Conservation (phyloP, 1,139 yeast species). For the Candida sp. region DNA sequence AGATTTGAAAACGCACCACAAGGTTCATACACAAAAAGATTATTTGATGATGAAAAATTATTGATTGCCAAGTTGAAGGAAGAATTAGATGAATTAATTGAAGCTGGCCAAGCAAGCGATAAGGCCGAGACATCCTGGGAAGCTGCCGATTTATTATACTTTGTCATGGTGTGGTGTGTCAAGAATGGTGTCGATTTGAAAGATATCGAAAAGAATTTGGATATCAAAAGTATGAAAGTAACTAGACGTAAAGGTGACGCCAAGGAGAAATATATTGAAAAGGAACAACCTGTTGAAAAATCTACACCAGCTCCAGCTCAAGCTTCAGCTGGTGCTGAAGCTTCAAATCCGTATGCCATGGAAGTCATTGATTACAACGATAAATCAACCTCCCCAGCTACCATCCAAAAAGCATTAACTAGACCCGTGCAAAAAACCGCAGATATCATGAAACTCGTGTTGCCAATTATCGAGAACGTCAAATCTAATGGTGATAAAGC, state of each 20-base stretch:
- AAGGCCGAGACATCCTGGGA: constrained; percentile 85
- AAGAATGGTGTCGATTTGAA: constrained; percentile 75
- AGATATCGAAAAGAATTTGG: constrained; percentile 83
- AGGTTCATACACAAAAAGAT: constrained; percentile 89
- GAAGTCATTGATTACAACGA: constrained; percentile 50
- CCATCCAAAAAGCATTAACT: constrained; percentile 53
- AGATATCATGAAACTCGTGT: constrained; percentile 87
- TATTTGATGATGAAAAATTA: constrained; percentile 73
- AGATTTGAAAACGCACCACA: constrained; percentile 68
- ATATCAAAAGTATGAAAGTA: constrained; percentile 78
- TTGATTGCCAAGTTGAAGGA: constrained; percentile 87
- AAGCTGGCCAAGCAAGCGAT: constrained; percentile 56
- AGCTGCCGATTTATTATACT: constrained; percentile 92
- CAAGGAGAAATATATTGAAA: constrained; percentile 62
- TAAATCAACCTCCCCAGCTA: constrained; percentile 39
- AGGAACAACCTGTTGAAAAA: constrained; percentile 14
- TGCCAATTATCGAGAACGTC: constrained; percentile 83
- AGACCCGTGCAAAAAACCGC: constrained; percentile 92
- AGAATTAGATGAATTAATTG: constrained; percentile 95
- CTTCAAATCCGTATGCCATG: constrained; percentile 49
- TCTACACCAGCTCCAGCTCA: constrained; percentile 10
- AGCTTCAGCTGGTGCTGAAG: constrained; percentile 13
- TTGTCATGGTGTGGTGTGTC: constrained; percentile 83
- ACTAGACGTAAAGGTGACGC: constrained; percentile 97
- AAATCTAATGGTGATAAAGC: constrained; percentile 81